These are phyloP conservation scores for Leishmania gerbilli DNA, from an alignment of 208 protist genomes.

Conservation along the genomic window DNA sequence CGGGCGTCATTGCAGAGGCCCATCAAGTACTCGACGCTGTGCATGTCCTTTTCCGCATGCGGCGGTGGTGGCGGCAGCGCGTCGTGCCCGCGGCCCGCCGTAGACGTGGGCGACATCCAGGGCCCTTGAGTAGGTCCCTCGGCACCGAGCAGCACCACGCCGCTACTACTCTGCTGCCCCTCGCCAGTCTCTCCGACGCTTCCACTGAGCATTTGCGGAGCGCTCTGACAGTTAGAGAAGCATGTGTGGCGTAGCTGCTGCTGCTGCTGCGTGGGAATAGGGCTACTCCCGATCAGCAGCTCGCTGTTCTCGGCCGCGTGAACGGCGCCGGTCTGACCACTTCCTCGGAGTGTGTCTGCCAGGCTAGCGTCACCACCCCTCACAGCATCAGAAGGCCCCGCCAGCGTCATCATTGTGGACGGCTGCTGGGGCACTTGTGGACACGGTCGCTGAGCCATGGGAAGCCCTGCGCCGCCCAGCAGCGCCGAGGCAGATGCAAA, in stretches of 20 bases:
- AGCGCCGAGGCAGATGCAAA: constrained; percentile 7
- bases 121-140: constrained; percentile 16
- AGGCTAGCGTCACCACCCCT: constrained; percentile 1
- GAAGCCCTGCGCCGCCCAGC: not conserved
- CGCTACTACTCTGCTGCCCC: not conserved
- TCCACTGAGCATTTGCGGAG: not conserved
- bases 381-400: not conserved
- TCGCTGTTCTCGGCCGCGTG: constrained; percentile 8
- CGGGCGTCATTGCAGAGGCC: constrained; percentile 64
- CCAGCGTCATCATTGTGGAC: not conserved
- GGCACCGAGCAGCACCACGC: constrained; percentile 20
- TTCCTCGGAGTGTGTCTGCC: constrained; percentile 26
- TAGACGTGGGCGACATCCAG: not conserved
- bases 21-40: constrained; percentile 67
- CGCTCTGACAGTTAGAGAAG: constrained; percentile 1
- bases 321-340: not conserved
- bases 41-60: constrained; percentile 17
- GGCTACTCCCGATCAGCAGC: constrained; percentile 29
- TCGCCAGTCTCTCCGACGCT: not conserved
- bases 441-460: constrained; percentile 7
- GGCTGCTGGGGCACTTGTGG: not conserved
- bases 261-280: constrained; percentile 16
- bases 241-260: not conserved
- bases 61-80: not conserved
- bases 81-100: not conserved